Evolutionary conservation across 805 yeast genomes (phyloP), one percentile per base, ranked within the genome.

Genomic region (Barnettozyma siamensis): DNA sequence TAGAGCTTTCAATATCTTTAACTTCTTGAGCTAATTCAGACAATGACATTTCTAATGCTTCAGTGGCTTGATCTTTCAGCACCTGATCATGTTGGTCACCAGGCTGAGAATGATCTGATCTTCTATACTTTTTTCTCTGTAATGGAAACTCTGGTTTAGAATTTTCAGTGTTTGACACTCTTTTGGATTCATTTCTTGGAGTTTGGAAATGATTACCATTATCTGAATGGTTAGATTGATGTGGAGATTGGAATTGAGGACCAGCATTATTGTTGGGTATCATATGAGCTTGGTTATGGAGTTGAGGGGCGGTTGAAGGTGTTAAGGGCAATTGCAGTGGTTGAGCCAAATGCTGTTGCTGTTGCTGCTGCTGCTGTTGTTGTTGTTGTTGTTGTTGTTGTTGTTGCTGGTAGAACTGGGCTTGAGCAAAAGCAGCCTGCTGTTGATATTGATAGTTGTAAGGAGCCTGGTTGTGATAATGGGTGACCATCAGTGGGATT

Each of bases 1-100:
- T 42, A 15, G 41, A 15, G 20, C 36, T 36, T n/a, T 74, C 80
- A 13, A 70, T 56, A n/a, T 60, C 60, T 46, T 66, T 66, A n/a
- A 75, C 67, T 24, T 66, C 60, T 2, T 60, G 46, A 0, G 78
- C 77, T 41, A 73, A 62, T 23, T 70, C 71, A 4, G 64, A 50
- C 7, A 75, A 57, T 1, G 78, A 69, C 5, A 46, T 16, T 20
- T 48, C 49, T 5, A 57, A 38, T 2, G 51, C 48, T 37, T 53
- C 51, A 16, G 45, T 41, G 3, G 74, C 73, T 36, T 67, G 46
- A 36, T 54, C 58, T 46, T 59, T 66, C 43, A 69, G 47, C 41
- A 68, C 68, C 11, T 44, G 45, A 37, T 68, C 71, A 11, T 67
- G 63, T 15, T 62, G 64, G 34, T 57, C 60, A 33, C 56, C 58